Conservation (phyloP, 371 early-diverging fungal species). For the Saksenaea vasiformis region DNA sequence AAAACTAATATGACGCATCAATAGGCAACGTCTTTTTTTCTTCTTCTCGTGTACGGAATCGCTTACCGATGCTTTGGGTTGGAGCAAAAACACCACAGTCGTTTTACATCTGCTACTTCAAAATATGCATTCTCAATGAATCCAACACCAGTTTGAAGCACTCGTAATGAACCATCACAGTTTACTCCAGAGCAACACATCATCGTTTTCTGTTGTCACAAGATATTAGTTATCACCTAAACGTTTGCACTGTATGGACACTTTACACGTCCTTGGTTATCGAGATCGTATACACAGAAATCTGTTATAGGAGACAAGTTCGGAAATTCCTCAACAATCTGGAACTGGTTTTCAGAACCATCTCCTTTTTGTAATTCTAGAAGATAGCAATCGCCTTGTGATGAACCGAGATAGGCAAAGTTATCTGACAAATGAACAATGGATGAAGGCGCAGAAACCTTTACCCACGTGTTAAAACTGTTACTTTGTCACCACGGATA, state of each 20-base stretch:
- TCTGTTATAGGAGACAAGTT: constrained; percentile 89
- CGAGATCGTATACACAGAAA: constrained; percentile 82
- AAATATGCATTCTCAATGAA: constrained; percentile 65
- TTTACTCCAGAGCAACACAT: constrained; percentile 87
- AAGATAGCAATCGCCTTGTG: constrained; percentile 82
- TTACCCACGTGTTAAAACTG: not conserved
- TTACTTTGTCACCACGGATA: not conserved
- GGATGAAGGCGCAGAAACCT: constrained; percentile 56
- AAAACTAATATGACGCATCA: constrained; percentile 8
- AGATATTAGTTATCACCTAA: not conserved
- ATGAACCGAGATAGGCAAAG: constrained; percentile 79
- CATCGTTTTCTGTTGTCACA: constrained; percentile 60
- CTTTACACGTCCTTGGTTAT: constrained; percentile 71
- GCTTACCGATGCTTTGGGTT: constrained; percentile 8
- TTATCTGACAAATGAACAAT: constrained; percentile 70
- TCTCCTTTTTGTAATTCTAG: constrained; percentile 43
- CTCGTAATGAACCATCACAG: constrained; percentile 75
- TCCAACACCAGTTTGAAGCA: constrained; percentile 89
- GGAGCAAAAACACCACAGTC: constrained; percentile 67
- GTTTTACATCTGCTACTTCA: constrained; percentile 63
- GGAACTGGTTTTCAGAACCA: constrained; percentile 38
- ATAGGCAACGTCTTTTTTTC: not conserved
- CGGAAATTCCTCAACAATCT: constrained; percentile 63
- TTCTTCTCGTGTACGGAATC: not conserved
- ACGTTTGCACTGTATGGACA: not conserved